These are phyloP conservation scores for Apophysomyces sp. DNA, from an alignment of 371 early-diverging fungal species.

Conservation along the genomic window DNA sequence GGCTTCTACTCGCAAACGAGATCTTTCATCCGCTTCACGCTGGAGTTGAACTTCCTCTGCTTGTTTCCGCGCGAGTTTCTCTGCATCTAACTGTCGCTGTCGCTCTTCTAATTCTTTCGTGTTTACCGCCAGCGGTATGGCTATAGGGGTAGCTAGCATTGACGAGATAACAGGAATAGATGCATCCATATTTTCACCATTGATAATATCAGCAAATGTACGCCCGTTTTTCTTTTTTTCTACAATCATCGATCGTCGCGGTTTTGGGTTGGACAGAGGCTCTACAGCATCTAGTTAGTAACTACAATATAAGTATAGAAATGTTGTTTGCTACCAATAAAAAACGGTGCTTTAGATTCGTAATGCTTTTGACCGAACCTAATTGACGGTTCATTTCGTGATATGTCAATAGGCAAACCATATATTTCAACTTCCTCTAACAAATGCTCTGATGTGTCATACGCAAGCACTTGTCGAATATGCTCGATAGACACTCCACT, in stretches of 20 bases:
- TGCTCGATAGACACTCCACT: slow-evolving; percentile 38
- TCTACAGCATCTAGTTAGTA: slow-evolving; percentile 17
- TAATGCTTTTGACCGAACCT: slow-evolving; percentile 32
- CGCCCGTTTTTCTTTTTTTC: slow-evolving; percentile 37
- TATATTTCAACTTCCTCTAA: slow-evolving; percentile 30
- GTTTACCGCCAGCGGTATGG: not conserved
- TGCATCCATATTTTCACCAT: slow-evolving; percentile 9
- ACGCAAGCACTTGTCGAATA: slow-evolving; percentile 26
- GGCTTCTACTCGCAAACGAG: slow-evolving; percentile 3
- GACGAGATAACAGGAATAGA: not conserved
- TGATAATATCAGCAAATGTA: slow-evolving; percentile 24
- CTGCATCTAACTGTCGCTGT: not conserved
- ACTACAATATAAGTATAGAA: not conserved
- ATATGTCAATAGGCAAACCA: slow-evolving; percentile 30
- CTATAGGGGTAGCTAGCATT: not conserved
- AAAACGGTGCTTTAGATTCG: slow-evolving; percentile 17
- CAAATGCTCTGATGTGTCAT: slow-evolving; percentile 32
- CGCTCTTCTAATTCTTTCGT: not conserved
- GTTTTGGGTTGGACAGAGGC: slow-evolving; percentile 37
- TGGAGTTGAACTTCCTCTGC: not conserved
- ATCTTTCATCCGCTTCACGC: slow-evolving; percentile 6
- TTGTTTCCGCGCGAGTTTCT: not conserved
- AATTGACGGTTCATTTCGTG: slow-evolving; percentile 14
- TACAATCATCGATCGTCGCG: slow-evolving; percentile 21
- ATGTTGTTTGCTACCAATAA: slow-evolving; percentile 18